These are phyloP conservation scores for Fremontodendron californicum DNA, from an alignment of 345 rosid genomes.

Conservation along the genomic window DNA sequence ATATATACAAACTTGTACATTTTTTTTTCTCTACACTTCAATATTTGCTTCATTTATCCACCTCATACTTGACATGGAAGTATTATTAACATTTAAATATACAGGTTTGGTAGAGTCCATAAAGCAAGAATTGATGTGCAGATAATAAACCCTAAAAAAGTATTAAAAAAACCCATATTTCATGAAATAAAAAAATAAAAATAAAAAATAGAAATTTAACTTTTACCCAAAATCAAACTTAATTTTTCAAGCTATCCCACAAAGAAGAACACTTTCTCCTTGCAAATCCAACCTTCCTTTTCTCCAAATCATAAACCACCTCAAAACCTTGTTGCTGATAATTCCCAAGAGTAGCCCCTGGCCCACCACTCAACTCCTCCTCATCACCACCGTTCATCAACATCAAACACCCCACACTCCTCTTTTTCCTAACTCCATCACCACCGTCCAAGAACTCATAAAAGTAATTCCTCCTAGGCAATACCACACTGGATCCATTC, in stretches of 20 bases:
- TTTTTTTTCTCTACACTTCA: constrained; percentile 17
- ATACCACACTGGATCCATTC: constrained; percentile 58
- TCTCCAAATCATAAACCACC: constrained; percentile 84
- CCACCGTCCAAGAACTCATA: constrained; percentile 65
- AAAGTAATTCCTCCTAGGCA: constrained; percentile 78
- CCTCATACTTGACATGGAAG: neutral
- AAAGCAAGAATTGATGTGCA: constrained; percentile 26
- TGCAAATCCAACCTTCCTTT: constrained; percentile 75
- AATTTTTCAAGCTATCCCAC: constrained; percentile 65
- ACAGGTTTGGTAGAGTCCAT: neutral
- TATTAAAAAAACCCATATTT: neutral
- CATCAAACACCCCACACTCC: constrained; percentile 78
- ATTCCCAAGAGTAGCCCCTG: constrained; percentile 75
- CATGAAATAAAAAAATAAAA: no score
- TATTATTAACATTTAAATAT: constrained; percentile 15
- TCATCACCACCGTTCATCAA: constrained; percentile 91
- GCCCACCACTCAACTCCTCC: constrained; percentile 64
- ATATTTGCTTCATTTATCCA: constrained; percentile 19
- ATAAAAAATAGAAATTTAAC: neutral
- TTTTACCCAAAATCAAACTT: constrained; percentile 8
- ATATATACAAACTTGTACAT: neutral
- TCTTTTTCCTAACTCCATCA: constrained; percentile 40
- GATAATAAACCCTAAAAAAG: neutral
- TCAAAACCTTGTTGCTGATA: constrained; percentile 97
- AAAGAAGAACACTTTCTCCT: constrained; percentile 75